These are phyloP conservation scores for Syzygium jambos DNA, from an alignment of 345 rosid species.

Conservation along the genomic window DNA sequence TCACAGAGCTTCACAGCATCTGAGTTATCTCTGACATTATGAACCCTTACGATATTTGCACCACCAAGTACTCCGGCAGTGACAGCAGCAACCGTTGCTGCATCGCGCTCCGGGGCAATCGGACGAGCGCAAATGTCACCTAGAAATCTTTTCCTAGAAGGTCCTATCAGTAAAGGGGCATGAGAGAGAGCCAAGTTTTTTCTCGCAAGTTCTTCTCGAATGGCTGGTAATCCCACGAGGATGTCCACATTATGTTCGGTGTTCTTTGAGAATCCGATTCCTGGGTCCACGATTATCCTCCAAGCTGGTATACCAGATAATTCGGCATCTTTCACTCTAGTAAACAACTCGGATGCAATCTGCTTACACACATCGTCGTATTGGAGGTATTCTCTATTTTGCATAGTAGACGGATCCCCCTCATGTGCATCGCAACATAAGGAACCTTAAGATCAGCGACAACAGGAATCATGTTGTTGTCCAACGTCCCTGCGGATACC, in stretches of 20 bases:
- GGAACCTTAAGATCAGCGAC: conserved; percentile 65
- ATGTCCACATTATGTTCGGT: conserved; percentile 64
- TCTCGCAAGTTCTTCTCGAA: conserved; percentile 57
- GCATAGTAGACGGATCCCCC: conserved; percentile 89
- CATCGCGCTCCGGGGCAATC: conserved; percentile 66
- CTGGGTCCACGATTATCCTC: conserved; percentile 84
- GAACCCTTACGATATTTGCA: conserved; percentile 86
- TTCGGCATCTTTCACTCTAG: conserved; percentile 58
- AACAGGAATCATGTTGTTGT: conserved; percentile 55
- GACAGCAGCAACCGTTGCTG: conserved; percentile 72
- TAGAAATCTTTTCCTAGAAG: conserved; percentile 81
- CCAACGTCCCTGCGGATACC: conserved; percentile 77
- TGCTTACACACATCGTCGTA: conserved; percentile 58
- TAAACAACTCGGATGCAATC: conserved; percentile 63
- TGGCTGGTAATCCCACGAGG: conserved; percentile 43
- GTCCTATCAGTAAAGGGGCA: conserved; percentile 67
- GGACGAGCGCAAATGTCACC: conserved; percentile 67
- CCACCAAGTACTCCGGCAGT: conserved; percentile 66
- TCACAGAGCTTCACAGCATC: conserved; percentile 85
- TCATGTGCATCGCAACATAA: conserved; percentile 90
- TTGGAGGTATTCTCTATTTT: conserved; percentile 54
- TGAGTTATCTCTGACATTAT: conserved; percentile 59
- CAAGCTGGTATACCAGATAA: conserved; percentile 76
- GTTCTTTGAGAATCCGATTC: conserved; percentile 85
- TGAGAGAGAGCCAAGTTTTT: conserved; percentile 62